A percentile compares a stretch with the other conserved stretches of the same genome.
Conservation (phyloP, 2,329 filamentous ascomycete genomes). For the Hypoxylon sp. region DNA sequence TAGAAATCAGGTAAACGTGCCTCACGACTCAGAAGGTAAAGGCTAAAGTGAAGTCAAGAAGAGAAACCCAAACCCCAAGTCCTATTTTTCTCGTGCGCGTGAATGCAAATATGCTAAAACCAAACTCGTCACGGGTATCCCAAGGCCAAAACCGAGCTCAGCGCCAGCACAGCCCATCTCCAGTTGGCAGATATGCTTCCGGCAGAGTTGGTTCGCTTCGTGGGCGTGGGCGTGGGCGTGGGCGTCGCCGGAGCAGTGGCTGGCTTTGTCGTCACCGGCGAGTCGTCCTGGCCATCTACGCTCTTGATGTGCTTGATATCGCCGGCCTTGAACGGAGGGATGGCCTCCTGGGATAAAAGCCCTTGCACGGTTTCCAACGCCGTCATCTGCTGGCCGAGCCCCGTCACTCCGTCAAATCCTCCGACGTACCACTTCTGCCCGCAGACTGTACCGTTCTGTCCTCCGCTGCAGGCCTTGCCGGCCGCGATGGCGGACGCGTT, state of each 20-base stretch:
- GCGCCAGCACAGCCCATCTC: constrained; percentile 4
- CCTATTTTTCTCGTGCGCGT: too few relatives aligned
- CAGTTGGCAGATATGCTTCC: not conserved
- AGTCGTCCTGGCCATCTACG: not conserved
- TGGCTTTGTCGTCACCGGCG: constrained; percentile 5
- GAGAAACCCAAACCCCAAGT: constrained; percentile 24
- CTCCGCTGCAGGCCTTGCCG: constrained; percentile 64
- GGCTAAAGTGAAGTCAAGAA: not conserved
- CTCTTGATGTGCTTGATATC: constrained; percentile 51
- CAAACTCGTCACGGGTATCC: constrained; percentile 8
- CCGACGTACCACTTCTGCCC: constrained; percentile 70
- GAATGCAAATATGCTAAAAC: constrained; percentile 12
- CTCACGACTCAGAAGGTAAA: constrained; percentile 3
- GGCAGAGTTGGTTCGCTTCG: constrained; percentile 5
- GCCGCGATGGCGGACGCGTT: constrained; percentile 63
- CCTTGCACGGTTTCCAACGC: constrained; percentile 70
- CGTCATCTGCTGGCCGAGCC: constrained; percentile 70
- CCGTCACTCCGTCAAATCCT: constrained; percentile 61
- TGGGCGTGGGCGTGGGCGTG: not conserved
- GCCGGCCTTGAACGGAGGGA: constrained; percentile 55
- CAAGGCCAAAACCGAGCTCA: constrained; percentile 6
- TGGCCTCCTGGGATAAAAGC: constrained; percentile 55
- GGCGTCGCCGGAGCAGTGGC: constrained; percentile 9
- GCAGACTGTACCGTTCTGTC: constrained; percentile 60
- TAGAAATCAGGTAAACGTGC: constrained; percentile 10